A percentile compares a stretch with the other conserved stretches of the same genome.
Conservation (phyloP, 768 basidiomycete genomes). For the Chlorophyllum brunneum region DNA sequence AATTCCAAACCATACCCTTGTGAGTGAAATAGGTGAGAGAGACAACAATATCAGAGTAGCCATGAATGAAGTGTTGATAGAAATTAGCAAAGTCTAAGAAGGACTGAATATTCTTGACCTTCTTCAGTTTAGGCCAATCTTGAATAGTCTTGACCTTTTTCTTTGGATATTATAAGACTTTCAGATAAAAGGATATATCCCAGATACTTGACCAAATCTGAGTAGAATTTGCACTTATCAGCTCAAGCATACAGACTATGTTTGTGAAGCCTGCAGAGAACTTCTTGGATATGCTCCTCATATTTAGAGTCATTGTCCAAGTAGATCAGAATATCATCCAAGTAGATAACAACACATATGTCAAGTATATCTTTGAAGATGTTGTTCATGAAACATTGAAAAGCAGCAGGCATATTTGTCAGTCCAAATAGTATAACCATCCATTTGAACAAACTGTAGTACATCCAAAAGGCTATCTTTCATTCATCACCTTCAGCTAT, state of each 20-base stretch:
- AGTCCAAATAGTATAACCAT: conserved; percentile 34
- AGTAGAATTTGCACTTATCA: conserved; percentile 32
- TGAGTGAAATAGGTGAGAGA: background rate
- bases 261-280: conserved; percentile 25
- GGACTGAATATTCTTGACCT: conserved; percentile 24
- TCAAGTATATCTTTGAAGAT: conserved; percentile 30
- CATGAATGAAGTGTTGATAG: background rate
- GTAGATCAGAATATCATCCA: conserved; percentile 37
- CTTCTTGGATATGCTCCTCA: conserved; percentile 22
- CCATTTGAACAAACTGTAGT: conserved; percentile 32
- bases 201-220: conserved; percentile 28
- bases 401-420: conserved; percentile 28
- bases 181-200: conserved; percentile 30
- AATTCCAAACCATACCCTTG: background rate
- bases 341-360: conserved; percentile 27
- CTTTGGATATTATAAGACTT: too few species aligned
- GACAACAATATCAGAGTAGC: background rate
- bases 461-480: conserved; percentile 30
- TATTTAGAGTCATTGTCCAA: conserved; percentile 24
- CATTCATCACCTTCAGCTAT: conserved; percentile 34
- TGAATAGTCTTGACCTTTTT: conserved; percentile 30
- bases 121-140: conserved; percentile 31
- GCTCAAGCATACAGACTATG: conserved; percentile 25
- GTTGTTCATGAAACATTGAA: conserved; percentile 33
- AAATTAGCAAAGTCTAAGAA: too few species aligned